Evolutionary conservation across 495 filamentous ascomycete species (phyloP).

Genomic region (Hypoxylon lienhwacheense): DNA sequence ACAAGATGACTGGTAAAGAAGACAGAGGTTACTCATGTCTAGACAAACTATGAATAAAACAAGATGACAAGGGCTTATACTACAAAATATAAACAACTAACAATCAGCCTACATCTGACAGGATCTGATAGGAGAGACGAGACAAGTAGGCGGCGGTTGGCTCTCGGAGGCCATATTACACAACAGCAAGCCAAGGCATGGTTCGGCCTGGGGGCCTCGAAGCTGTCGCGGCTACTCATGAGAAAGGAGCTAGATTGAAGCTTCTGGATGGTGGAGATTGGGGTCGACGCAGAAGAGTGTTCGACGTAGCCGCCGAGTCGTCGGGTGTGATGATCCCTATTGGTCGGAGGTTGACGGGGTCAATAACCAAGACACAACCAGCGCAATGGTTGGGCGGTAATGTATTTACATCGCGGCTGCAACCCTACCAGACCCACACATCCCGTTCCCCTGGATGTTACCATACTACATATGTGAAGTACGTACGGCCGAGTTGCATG

Average conservation of each 20-base stretch:
- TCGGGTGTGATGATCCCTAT: constrained; percentile 16
- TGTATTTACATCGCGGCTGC: constrained; percentile 36
- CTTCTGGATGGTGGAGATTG: constrained; percentile 34
- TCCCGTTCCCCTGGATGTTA: constrained; percentile 21
- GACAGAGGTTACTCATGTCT: constrained; percentile 7
- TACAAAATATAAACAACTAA: constrained; percentile 7
- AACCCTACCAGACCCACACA: constrained; percentile 28
- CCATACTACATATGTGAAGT: not conserved
- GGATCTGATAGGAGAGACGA: constrained; percentile 6
- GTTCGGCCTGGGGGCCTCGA: constrained; percentile 8
- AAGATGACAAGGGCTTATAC: constrained; percentile 5
- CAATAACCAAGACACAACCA: constrained; percentile 16
- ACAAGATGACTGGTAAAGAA: constrained; percentile 20
- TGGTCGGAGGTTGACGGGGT: constrained; percentile 6
- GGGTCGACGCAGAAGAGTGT: constrained; percentile 33
- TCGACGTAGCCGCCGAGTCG: constrained; percentile 37
- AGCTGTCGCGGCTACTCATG: constrained; percentile 32
- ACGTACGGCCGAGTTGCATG: not conserved
- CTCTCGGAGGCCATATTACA: constrained; percentile 9
- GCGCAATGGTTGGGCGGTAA: constrained; percentile 34
- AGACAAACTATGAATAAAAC: constrained; percentile 9
- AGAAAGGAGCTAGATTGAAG: constrained; percentile 27
- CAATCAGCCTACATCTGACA: constrained; percentile 6
- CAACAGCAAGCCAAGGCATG: constrained; percentile 17
- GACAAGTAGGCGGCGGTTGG: constrained; percentile 20